Percentiles rank a stretch among this genome's conserved stretches.
Conservation (phyloP, 345 rosid genomes). For the Citrus sp. region DNA sequence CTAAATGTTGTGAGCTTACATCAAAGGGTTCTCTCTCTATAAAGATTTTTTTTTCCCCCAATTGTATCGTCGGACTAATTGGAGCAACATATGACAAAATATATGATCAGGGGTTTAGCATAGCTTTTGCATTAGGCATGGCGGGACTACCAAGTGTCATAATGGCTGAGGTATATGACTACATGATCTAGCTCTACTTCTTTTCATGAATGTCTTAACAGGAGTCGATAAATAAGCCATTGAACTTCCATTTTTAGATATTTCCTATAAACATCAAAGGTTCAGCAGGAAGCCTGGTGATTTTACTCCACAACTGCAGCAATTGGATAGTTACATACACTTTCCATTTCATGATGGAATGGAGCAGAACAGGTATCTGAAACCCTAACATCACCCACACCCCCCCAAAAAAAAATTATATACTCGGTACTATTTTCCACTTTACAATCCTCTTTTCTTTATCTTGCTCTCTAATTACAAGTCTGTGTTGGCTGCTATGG, state of each 20-base stretch:
- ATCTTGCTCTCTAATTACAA: not conserved
- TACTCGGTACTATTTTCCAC: no score
- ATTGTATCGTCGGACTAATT: no score
- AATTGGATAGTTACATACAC: constrained; percentile 40
- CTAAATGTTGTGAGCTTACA: no score
- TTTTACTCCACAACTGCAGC: not conserved
- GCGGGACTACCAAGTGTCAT: constrained; percentile 17
- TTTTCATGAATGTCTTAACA: not conserved
- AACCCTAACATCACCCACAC: accelerated
- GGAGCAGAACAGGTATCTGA: constrained; percentile 45
- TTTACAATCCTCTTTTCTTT: not conserved
- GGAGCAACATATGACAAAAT: not conserved
- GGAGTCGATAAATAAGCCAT: not conserved
- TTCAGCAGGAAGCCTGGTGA: constrained; percentile 2
- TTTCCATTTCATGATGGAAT: constrained; percentile 49
- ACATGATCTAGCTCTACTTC: not conserved
- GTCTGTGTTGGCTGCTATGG: not conserved
- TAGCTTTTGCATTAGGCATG: constrained; percentile 16
- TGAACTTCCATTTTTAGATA: not conserved
- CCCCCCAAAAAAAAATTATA: no score
- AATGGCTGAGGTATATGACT: not conserved
- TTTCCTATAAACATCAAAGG: not conserved
- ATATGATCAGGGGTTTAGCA: constrained; percentile 5
- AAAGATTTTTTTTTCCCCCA: no score
- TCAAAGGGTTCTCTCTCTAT: no score